Evolutionary conservation across 2,329 filamentous ascomycete species (phyloP).

Genomic region (Pyrenophora graminea): DNA sequence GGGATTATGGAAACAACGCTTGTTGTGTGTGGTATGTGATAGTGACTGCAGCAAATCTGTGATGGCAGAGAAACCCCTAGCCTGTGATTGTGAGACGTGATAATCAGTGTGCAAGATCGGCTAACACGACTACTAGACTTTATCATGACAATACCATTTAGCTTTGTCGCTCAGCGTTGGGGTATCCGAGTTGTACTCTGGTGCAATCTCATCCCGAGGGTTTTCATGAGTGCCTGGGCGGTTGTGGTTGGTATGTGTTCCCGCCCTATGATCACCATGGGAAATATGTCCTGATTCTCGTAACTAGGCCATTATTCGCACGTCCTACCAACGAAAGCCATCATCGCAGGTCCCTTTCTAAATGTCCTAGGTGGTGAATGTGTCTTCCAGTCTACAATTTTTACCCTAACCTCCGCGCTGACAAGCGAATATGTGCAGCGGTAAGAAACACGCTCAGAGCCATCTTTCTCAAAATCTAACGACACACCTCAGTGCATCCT

Average conservation of each 20-base stretch:
- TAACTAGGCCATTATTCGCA: conserved; percentile 29
- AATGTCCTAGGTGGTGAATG: conserved; percentile 43
- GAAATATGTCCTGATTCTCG: not conserved
- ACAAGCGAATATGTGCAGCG: conserved; percentile 39
- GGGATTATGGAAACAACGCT: conserved; percentile 49
- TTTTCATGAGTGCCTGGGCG: conserved; percentile 38
- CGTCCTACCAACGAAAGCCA: conserved; percentile 35
- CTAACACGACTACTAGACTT: conserved; percentile 29
- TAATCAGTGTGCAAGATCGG: not conserved
- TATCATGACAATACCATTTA: conserved; percentile 42
- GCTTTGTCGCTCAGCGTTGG: conserved; percentile 39
- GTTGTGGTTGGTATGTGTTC: conserved; percentile 34
- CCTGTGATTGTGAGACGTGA: not conserved
- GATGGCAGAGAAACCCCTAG: no score
- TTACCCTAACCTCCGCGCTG: conserved; percentile 40
- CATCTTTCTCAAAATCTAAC: not conserved
- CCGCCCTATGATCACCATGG: not conserved
- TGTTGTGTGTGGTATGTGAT: conserved; percentile 41
- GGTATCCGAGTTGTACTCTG: conserved; percentile 37
- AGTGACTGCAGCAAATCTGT: not conserved
- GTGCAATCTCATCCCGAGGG: conserved; percentile 40
- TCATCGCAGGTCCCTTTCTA: conserved; percentile 39
- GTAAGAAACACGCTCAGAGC: conserved; percentile 14
- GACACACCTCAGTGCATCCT: conserved; percentile 31
- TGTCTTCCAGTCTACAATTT: conserved; percentile 43